Evolutionary conservation across 495 filamentous ascomycete species (phyloP).

Genomic region (Neurospora sp.): DNA sequence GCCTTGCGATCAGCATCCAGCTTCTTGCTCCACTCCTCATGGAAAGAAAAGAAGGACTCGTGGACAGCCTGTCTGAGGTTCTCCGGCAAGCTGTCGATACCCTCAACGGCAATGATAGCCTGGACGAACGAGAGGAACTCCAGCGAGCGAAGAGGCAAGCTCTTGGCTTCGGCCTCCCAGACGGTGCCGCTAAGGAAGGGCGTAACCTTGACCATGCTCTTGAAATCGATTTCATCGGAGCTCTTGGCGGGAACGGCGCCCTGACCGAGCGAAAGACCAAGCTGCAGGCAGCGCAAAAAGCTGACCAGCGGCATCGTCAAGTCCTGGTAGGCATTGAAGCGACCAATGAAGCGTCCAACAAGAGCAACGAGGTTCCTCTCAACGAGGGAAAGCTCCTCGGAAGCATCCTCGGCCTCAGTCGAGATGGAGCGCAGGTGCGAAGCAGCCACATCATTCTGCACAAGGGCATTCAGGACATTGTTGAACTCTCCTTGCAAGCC

Average conservation of each 20-base stretch:
- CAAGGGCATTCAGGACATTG: conserved; percentile 58
- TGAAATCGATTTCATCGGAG: conserved; percentile 17
- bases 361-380: conserved; percentile 64
- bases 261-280: conserved; percentile 57
- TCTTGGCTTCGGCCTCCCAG: conserved; percentile 7
- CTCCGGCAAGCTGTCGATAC: conserved; percentile 25
- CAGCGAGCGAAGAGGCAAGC: conserved; percentile 30
- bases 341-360: conserved; percentile 49
- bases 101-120: conserved; percentile 32
- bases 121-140: conserved; percentile 36
- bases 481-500: conserved; percentile 74
- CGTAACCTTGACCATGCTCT: conserved; percentile 39
- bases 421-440: conserved; percentile 23
- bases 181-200: conserved; percentile 53
- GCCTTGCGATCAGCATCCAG: conserved; percentile 63
- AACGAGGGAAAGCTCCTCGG: conserved; percentile 46
- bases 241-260: conserved; percentile 21
- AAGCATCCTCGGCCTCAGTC: conserved; percentile 13
- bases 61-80: conserved; percentile 27
- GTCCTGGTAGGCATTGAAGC: conserved; percentile 74
- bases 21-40: conserved; percentile 65
- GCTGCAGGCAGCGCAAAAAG: conserved; percentile 69
- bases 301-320: conserved; percentile 67
- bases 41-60: conserved; percentile 57
- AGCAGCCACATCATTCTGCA: conserved; percentile 44